Percentiles rank a stretch among this genome's conserved stretches.
These are phyloP conservation scores for Stachybotrys echinatus DNA, from an alignment of 2,329 filamentous ascomycete species.

Conservation along the genomic window DNA sequence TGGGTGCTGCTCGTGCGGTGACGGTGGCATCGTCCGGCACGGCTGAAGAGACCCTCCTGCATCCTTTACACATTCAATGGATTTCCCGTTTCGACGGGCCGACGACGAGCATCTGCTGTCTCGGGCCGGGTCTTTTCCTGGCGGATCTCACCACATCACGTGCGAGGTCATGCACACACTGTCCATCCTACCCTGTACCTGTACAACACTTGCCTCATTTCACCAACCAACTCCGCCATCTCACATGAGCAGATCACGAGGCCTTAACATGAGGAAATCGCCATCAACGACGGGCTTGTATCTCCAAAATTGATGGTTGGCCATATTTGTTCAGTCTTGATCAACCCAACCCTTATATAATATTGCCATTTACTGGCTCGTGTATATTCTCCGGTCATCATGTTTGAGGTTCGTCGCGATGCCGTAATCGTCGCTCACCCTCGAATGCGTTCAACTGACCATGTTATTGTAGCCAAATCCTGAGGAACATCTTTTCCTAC, in stretches of 20 bases:
- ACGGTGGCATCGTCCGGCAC: neutral
- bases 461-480: conserved; percentile 52
- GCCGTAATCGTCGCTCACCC: neutral
- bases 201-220: neutral
- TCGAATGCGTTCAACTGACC: too few species aligned
- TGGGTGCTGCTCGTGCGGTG: neutral
- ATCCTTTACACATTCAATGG: neutral
- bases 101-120: too few species aligned
- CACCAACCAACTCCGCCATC: neutral
- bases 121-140: too few species aligned
- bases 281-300: too few species aligned
- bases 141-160: neutral
- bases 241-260: neutral
- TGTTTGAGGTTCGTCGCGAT: conserved; percentile 1
- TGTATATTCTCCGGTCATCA: too few species aligned
- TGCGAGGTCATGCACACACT: neutral
- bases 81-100: too few species aligned
- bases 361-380: too few species aligned
- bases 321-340: too few species aligned
- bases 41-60: neutral
- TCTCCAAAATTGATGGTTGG: too few species aligned
- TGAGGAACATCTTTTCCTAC: conserved; percentile 67
- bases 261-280: neutral
- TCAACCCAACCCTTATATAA: too few species aligned
- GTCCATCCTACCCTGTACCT: neutral